Evolutionary conservation across 2,329 filamentous ascomycete species (phyloP).

Genomic region (Alternaria arborescens): DNA sequence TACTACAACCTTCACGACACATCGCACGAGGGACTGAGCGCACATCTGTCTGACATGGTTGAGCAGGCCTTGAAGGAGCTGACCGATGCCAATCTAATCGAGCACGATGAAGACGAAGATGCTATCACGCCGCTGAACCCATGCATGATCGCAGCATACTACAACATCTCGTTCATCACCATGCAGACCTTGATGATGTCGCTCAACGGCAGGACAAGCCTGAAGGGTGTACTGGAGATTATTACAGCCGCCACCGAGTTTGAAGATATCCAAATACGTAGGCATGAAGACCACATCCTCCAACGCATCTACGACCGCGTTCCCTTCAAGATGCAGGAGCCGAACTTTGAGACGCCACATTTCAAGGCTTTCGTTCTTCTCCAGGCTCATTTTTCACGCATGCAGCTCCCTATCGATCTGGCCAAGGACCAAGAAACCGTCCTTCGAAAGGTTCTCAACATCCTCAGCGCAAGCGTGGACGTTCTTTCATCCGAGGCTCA

Average conservation of each 20-base stretch:
- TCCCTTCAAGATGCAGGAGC: constrained; percentile 92
- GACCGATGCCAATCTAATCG: constrained; percentile 91
- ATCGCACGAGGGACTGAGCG: constrained; percentile 91
- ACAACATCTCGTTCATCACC: constrained; percentile 98
- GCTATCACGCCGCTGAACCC: constrained; percentile 89
- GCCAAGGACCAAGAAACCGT: constrained; percentile 95
- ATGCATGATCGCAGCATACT: constrained; percentile 98
- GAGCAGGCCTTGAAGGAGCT: constrained; percentile 92
- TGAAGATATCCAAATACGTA: constrained; percentile 90
- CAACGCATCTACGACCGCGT: constrained; percentile 93
- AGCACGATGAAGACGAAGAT: constrained; percentile 89
- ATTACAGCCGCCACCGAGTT: constrained; percentile 97
- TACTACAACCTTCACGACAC: constrained; percentile 92
- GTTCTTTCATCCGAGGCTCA: constrained; percentile 95
- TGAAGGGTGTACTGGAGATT: constrained; percentile 97
- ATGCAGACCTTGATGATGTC: constrained; percentile 99
- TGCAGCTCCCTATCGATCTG: constrained; percentile 94
- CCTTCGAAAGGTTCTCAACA: constrained; percentile 81
- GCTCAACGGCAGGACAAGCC: constrained; percentile 84
- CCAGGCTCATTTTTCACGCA: constrained; percentile 95
- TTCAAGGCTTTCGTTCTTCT: constrained; percentile 98
- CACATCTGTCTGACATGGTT: constrained; percentile 91
- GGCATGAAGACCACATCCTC: constrained; percentile 88
- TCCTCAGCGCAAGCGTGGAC: constrained; percentile 92
- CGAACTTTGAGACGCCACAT: constrained; percentile 89